Evolutionary conservation across 1,139 yeast genomes (phyloP).

Genomic region (Keqinozyma sinolaborantium): DNA sequence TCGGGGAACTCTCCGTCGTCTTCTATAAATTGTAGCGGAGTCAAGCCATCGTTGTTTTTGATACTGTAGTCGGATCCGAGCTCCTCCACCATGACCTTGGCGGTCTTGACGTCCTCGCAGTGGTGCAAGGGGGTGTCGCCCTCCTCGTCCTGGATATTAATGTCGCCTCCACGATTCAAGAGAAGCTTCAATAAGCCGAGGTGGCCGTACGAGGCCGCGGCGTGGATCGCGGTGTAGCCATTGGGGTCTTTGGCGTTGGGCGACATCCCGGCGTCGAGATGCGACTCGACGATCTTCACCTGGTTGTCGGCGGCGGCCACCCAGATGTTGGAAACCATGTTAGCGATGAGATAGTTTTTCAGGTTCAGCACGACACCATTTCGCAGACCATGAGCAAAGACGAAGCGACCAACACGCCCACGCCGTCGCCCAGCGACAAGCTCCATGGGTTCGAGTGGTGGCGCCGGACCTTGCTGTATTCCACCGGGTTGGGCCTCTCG

Average conservation of each 20-base stretch:
- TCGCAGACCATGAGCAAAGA: neutral
- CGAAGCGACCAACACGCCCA: constrained; percentile 3
- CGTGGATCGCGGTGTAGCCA: constrained; percentile 95
- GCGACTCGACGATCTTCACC: constrained; percentile 51
- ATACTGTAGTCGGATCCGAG: constrained; percentile 61
- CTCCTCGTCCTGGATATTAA: constrained; percentile 78
- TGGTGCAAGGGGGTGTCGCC: constrained; percentile 97
- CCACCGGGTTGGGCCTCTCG: constrained; percentile 67
- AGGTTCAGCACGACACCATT: constrained; percentile 1
- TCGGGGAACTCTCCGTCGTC: constrained; percentile 89
- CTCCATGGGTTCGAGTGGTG: constrained; percentile 71
- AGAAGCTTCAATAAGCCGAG: constrained; percentile 59
- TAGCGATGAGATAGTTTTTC: constrained; percentile 2
- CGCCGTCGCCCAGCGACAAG: constrained; percentile 20
- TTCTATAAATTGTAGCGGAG: constrained; percentile 64
- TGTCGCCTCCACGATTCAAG: constrained; percentile 65
- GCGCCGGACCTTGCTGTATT: constrained; percentile 68
- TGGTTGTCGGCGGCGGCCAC: constrained; percentile 90
- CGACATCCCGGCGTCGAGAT: constrained; percentile 50
- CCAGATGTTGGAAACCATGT: constrained; percentile 74
- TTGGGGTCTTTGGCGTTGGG: constrained; percentile 82
- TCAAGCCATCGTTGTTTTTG: constrained; percentile 70
- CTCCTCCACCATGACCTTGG: constrained; percentile 61
- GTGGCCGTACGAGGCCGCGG: constrained; percentile 94
- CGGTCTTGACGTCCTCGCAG: constrained; percentile 68